phyloP scores from a whole-genome alignment of 306 rosid genomes.

The Medicago ruthenica region DNA sequence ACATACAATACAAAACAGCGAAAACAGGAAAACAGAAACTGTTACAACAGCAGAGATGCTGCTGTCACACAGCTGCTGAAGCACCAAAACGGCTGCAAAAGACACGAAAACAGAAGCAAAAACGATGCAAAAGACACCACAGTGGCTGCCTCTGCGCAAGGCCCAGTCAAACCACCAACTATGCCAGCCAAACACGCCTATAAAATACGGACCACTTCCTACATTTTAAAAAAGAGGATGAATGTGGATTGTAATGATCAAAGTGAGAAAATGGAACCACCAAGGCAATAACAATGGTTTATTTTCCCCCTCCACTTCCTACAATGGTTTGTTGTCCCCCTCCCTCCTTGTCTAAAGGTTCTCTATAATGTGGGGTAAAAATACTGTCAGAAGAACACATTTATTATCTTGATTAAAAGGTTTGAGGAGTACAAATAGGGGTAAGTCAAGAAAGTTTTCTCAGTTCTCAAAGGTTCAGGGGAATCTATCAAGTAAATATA shows the following conservation, averaged over 20 bases:
- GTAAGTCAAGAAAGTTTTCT: constrained; percentile 1
- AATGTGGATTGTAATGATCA: neutral
- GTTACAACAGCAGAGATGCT: no score
- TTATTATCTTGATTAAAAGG: constrained; percentile 9
- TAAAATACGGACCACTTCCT: neutral
- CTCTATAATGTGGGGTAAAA: neutral
- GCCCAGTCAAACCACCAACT: no score
- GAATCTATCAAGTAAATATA: constrained; percentile 32
- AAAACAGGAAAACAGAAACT: no score
- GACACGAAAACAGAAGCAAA: no score
- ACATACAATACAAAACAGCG: no score
- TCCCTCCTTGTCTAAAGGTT: neutral
- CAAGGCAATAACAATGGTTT: constrained; percentile 8
- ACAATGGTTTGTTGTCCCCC: neutral
- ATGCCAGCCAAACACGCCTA: no score
- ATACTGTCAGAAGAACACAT: constrained; percentile 5
- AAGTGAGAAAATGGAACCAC: constrained; percentile 13
- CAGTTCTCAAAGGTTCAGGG: constrained; percentile 9
- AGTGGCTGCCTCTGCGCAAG: no score
- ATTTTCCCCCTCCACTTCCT: neutral
- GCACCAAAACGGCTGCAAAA: no score
- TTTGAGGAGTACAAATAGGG: constrained; percentile 12
- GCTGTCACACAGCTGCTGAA: no score
- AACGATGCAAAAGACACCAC: no score
- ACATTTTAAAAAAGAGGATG: constrained; percentile 17